phyloP scores from a whole-genome alignment of 192 early-diverging fungal genomes.

The Allomyces macrogynus region DNA sequence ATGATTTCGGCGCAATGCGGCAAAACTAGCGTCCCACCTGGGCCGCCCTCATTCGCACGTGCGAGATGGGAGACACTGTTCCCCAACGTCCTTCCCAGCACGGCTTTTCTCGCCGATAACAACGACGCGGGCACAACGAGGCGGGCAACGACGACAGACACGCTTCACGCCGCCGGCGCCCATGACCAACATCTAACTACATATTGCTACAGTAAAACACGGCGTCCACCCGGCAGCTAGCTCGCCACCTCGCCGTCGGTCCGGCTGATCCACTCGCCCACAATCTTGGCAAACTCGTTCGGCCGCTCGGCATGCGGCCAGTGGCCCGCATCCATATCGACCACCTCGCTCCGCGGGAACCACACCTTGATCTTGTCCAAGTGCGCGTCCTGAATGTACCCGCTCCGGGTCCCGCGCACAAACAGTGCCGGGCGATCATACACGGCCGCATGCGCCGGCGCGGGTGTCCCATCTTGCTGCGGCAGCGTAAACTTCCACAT shows the following conservation, averaged over 20 bases:
- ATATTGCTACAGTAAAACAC: too few relatives aligned
- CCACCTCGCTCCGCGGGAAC: conserved; percentile 51
- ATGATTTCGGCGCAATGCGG: too few relatives aligned
- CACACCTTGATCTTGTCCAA: conserved; percentile 32
- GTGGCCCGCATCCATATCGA: conserved; percentile 63
- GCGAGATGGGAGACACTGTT: too few relatives aligned
- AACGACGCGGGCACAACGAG: too few relatives aligned
- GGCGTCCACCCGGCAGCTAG: too few relatives aligned
- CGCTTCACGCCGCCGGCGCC: too few relatives aligned
- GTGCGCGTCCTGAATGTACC: conserved; percentile 37
- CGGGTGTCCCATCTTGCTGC: conserved; percentile 27
- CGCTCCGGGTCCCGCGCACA: conserved; percentile 48
- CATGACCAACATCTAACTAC: too few relatives aligned
- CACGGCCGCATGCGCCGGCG: conserved; percentile 8
- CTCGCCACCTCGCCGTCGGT: background rate
- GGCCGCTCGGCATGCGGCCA: conserved; percentile 73
- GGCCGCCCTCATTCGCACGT: too few relatives aligned
- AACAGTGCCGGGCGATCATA: conserved; percentile 55
- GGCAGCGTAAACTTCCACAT: conserved; percentile 21
- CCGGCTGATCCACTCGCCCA: conserved; percentile 23
- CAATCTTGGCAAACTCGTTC: conserved; percentile 33
- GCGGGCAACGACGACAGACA: too few relatives aligned
- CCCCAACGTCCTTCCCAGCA: too few relatives aligned
- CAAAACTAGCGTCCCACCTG: too few relatives aligned
- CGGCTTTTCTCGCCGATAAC: too few relatives aligned